Base-by-base conservation (phyloP, 768 basidiomycete species). In the Lactarius sanguifluus region DNA sequence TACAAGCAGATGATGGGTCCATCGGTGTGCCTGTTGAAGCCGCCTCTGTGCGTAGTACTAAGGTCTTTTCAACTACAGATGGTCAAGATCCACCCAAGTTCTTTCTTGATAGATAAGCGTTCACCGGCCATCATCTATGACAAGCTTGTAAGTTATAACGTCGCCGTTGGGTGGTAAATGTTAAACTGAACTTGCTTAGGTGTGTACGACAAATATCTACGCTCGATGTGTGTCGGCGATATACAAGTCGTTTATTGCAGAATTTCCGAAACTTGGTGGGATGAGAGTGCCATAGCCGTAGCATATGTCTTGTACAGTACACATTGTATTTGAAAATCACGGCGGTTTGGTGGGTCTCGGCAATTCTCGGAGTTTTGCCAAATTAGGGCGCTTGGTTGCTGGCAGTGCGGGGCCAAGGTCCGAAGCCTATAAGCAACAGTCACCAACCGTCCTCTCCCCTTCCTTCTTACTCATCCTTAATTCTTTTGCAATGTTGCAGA, bases 51-150 rank as follows among this genome's bases (percentile, higher is more conserved):
- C 5, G 36, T 12, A 50, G 56, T 59, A 55, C 66, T 75, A 16
- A 28, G 56, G 1, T 68, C 56, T 25, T 69, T 82, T 41, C 16
- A 30, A 18, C 57, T 79, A n/a, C 52, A 80, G 92, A 76, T 83
- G 28, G 82, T 98, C 64, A 96, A 96, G 75, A 91, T 99, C 25
- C 94, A 98, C 73, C 97, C 96, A 0, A 85, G 90, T 36, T 98
- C 96, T 36, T 82, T 85, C 3, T 73, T 98, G 71, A 85, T 83
- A 71, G 88, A 90, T 70, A 93, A 91, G 73, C 92, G 91, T 74
- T 85, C 88, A 0, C 87, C 88, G 0, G 93, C 90, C 6, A 94
- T 99, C 68, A 83, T 99, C 43, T 99, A 92, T 74, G 90, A 96
- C 75, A 97, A 99, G 73, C 78, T 99, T 73, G 96, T 97, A 68